Evolutionary conservation across 2,329 filamentous ascomycete species (phyloP), one percentile per base, ranked within the genome.

Genomic region (Dactylellina sp.): DNA sequence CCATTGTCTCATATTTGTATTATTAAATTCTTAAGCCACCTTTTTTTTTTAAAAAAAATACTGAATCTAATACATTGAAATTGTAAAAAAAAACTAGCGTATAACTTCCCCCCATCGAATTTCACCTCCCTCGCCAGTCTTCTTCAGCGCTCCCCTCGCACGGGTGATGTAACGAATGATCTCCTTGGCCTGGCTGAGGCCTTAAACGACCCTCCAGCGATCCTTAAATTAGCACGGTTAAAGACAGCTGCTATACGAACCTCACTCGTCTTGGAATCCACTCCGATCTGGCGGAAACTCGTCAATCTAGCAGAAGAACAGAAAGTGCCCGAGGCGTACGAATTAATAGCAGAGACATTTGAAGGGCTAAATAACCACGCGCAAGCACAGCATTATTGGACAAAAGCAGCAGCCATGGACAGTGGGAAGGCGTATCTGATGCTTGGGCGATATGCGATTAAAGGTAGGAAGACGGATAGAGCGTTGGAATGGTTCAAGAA

Each of bases 401-500:
- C 20, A 3, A 65, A 66, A 60, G 70, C 61, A 16, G 70, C 70
- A 0, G 61, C 39, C 1, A 40, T 61, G 1, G 70, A 55, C 2
- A 74, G 70, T 6, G 70, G 61, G 12, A 61, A 44, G 25, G 70
- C 35, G 7, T 74, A 25, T 32, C 42, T 65, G n/a, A 39, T 56
- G 12, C 44, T 74, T 20, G 70, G 61, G 0, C 25, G 40, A 14
- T n/a, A 53, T 11, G 70, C 70, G 1, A 6, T 50, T 1, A 40
- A 35, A n/a, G 22, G 25, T 11, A 62, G 59, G 2, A 74, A 63
- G 44, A 12, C 39, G n/a, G 55, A 20, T 9, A 35, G 61, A 20
- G 76, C 76, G n/a, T 52, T 75, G 37, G 61, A 61, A 39, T 77
- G 55, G 14, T 76, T 76, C 24, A 63, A 49, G 50, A 66, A 57